phyloP scores from a whole-genome alignment of 1,284 basidiomycete species.

The Ustilago loliicola region DNA sequence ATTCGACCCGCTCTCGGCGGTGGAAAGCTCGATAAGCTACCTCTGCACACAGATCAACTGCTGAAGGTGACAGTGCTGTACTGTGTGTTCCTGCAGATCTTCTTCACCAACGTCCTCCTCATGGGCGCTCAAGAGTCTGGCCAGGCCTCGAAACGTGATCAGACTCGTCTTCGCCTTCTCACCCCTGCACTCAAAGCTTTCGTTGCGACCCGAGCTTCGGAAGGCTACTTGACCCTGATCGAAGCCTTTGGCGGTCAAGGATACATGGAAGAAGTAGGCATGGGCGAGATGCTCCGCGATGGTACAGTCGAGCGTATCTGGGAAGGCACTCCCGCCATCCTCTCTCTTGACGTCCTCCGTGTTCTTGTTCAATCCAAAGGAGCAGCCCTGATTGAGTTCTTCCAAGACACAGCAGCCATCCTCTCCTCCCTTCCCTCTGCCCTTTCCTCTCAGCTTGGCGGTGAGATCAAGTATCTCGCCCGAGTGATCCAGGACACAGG shows the following conservation, averaged over 20 bases:
- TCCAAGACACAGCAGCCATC: constrained; percentile 64
- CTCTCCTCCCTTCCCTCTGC: constrained; percentile 22
- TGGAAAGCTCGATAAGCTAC: constrained; percentile 74
- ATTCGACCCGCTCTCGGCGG: constrained; percentile 75
- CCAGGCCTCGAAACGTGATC: constrained; percentile 96
- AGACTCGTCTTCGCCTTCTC: constrained; percentile 80
- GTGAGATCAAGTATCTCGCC: constrained; percentile 28
- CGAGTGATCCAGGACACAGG: constrained; percentile 13
- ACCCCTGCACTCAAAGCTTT: constrained; percentile 82
- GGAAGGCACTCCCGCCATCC: constrained; percentile 77
- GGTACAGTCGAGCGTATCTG: constrained; percentile 83
- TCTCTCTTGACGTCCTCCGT: constrained; percentile 78
- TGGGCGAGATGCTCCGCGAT: constrained; percentile 75
- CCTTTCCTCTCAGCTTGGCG: not conserved
- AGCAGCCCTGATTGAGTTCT: constrained; percentile 71
- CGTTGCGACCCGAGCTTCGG: constrained; percentile 77
- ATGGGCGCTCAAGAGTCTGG: constrained; percentile 88
- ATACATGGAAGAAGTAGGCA: constrained; percentile 81
- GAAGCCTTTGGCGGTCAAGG: constrained; percentile 81
- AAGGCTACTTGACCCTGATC: constrained; percentile 82
- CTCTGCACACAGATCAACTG: constrained; percentile 67
- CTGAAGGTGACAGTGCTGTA: constrained; percentile 75
- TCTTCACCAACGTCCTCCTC: constrained; percentile 94
- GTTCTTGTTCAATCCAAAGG: constrained; percentile 72
- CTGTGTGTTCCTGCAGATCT: constrained; percentile 77